A percentile compares a stretch with the other conserved stretches of the same genome.
phyloP scores from a whole-genome alignment of 2,329 filamentous ascomycete species.

The Aspergillus tamarii region DNA sequence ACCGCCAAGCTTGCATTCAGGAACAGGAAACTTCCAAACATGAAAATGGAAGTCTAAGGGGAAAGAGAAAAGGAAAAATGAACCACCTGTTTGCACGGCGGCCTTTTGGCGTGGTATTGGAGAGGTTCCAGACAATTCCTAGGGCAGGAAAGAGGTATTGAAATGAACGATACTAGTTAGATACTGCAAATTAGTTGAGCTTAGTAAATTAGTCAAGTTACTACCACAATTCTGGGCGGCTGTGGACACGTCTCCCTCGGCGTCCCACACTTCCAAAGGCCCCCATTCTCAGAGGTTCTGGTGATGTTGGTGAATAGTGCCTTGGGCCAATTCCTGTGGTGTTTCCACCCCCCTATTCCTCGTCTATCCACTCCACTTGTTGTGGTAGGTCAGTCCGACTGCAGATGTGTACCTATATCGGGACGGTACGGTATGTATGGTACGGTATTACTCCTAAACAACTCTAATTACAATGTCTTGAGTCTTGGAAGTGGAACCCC shows the following conservation, averaged over 20 bases:
- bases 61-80: conserved; percentile 3
- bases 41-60: conserved; percentile 13
- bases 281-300: conserved; percentile 13
- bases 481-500: conserved; percentile 19
- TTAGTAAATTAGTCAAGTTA: background rate
- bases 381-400: background rate
- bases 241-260: conserved; percentile 7
- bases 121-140: conserved; percentile 13
- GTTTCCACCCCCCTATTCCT: conserved; percentile 7
- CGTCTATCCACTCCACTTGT: background rate
- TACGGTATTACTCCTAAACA: conserved; percentile 5
- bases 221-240: conserved; percentile 1
- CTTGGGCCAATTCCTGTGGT: conserved; percentile 7
- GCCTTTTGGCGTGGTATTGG: background rate
- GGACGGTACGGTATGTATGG: background rate
- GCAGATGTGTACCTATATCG: background rate
- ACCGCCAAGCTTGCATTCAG: conserved; percentile 31
- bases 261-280: conserved; percentile 10
- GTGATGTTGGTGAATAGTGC: conserved; percentile 13
- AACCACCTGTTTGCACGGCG: background rate
- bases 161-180: background rate
- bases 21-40: conserved; percentile 30
- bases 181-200: background rate
- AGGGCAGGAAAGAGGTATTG: background rate
- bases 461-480: conserved; percentile 13